phyloP scores from a whole-genome alignment of 2,329 filamentous ascomycete species.

The Sporothrix humicola region DNA sequence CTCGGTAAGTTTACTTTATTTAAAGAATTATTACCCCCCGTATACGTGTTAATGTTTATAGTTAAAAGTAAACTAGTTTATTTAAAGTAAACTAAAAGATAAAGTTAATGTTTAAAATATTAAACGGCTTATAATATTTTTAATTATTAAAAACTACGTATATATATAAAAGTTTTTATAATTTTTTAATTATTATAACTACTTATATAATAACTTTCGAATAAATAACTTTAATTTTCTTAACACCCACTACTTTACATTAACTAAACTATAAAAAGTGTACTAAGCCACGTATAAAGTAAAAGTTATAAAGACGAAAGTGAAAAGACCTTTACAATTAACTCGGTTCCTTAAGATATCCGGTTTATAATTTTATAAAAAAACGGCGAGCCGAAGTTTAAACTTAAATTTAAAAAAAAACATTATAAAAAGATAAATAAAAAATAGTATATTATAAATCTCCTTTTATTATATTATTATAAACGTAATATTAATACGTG shows the following conservation, averaged over 20 bases:
- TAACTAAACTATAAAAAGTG: conserved; percentile 29
- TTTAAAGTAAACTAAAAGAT: conserved; percentile 32
- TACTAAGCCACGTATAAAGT: conserved; percentile 31
- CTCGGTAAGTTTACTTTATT: conserved; percentile 27
- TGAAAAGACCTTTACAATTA: neutral
- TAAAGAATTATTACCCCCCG: neutral
- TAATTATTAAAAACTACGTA: conserved; percentile 33
- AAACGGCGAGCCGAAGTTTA: conserved; percentile 30
- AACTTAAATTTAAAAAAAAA: conserved; percentile 32
- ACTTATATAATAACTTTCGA: conserved; percentile 24
- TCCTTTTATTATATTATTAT: neutral
- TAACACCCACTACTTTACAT: conserved; percentile 33
- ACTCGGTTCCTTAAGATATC: conserved; percentile 23
- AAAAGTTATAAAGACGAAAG: conserved; percentile 25
- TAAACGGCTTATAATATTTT: conserved; percentile 28
- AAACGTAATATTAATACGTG: conserved; percentile 27
- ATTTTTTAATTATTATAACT: conserved; percentile 34
- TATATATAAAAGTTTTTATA: conserved; percentile 31
- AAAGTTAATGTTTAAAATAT: conserved; percentile 30
- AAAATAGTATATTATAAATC: conserved; percentile 32
- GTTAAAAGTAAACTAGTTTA: conserved; percentile 29
- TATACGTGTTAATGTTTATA: conserved; percentile 10
- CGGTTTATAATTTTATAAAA: conserved; percentile 32
- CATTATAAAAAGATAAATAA: conserved; percentile 30
- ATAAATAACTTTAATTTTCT: conserved; percentile 32